Percentiles rank a stretch among this genome's conserved stretches.
Evolutionary conservation across 2,329 filamentous ascomycete species (phyloP).

Genomic region (Apiospora pterosperma): DNA sequence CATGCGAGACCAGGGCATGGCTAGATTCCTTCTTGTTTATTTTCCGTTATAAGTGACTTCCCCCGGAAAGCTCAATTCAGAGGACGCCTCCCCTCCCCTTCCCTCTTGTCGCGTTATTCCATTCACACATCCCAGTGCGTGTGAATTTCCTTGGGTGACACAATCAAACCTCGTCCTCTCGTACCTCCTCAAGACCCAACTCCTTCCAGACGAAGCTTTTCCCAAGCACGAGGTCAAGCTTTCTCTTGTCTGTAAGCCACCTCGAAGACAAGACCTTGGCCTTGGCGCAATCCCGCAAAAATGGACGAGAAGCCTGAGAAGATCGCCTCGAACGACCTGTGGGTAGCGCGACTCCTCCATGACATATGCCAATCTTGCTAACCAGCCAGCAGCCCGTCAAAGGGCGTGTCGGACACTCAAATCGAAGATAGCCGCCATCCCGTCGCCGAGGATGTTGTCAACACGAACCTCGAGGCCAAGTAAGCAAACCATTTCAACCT

Average conservation of each 20-base stretch:
- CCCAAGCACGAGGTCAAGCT: neutral
- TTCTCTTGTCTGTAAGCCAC: neutral
- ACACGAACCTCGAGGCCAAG: slow-evolving; percentile 40
- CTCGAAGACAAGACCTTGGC: neutral
- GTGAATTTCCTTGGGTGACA: neutral
- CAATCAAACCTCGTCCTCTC: neutral
- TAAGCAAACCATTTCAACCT: slow-evolving; percentile 21
- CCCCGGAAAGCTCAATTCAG: neutral
- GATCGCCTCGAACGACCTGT: neutral
- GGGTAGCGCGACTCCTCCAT: neutral
- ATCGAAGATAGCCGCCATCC: slow-evolving; percentile 22
- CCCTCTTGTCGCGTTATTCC: neutral
- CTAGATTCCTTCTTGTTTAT: neutral
- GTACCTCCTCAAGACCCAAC: neutral
- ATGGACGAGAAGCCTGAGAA: slow-evolving; percentile 3
- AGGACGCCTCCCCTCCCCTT: neutral
- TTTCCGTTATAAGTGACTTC: neutral
- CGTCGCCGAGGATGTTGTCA: slow-evolving; percentile 32
- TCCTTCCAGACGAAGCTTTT: neutral
- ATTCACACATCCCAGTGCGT: neutral
- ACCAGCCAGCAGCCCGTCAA: slow-evolving; percentile 9
- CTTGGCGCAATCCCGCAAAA: neutral
- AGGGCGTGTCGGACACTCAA: slow-evolving; percentile 18
- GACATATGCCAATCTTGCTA: neutral
- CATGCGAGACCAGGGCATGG: neutral